Conservation (phyloP, 768 basidiomycete species). For the Mycena leptocephala region DNA sequence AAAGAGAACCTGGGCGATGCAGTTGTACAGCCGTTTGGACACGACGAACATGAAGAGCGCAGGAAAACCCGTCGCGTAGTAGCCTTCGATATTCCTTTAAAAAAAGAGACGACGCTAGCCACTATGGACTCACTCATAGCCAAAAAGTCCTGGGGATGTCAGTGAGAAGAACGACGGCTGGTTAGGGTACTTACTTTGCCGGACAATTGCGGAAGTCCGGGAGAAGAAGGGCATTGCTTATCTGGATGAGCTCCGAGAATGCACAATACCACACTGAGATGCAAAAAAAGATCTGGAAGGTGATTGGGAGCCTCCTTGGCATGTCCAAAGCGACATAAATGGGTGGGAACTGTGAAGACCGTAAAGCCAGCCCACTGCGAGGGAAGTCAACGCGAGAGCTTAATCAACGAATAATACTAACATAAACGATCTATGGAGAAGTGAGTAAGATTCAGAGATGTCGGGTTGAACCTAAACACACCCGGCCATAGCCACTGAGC, state of each 20-base stretch:
- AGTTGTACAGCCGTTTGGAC: conserved; percentile 42
- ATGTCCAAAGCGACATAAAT: conserved; percentile 49
- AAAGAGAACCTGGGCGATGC: conserved; percentile 33
- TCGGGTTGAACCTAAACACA: not conserved
- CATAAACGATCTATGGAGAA: conserved; percentile 12
- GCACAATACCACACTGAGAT: conserved; percentile 42
- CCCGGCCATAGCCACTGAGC: conserved; percentile 28
- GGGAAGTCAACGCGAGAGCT: not conserved
- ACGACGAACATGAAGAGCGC: conserved; percentile 43
- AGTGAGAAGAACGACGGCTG: not conserved
- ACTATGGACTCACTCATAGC: conserved; percentile 33
- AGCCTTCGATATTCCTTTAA: conserved; percentile 26
- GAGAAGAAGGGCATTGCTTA: conserved; percentile 31
- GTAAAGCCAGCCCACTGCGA: conserved; percentile 34
- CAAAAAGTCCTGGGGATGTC: conserved; percentile 41
- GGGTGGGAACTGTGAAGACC: conserved; percentile 37
- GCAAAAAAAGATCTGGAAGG: conserved; percentile 48
- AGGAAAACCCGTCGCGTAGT: conserved; percentile 43
- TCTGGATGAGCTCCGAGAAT: conserved; percentile 34
- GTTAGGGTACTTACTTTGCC: conserved; percentile 16
- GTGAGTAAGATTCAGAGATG: not conserved
- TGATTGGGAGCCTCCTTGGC: conserved; percentile 39
- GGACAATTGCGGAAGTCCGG: conserved; percentile 9
- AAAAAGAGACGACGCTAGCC: not conserved
- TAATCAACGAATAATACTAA: not conserved